Evolutionary conservation across 2,329 filamentous ascomycete genomes (phyloP), one percentile per base, ranked within the genome.

Genomic region (Arachnopeziza araneosa): DNA sequence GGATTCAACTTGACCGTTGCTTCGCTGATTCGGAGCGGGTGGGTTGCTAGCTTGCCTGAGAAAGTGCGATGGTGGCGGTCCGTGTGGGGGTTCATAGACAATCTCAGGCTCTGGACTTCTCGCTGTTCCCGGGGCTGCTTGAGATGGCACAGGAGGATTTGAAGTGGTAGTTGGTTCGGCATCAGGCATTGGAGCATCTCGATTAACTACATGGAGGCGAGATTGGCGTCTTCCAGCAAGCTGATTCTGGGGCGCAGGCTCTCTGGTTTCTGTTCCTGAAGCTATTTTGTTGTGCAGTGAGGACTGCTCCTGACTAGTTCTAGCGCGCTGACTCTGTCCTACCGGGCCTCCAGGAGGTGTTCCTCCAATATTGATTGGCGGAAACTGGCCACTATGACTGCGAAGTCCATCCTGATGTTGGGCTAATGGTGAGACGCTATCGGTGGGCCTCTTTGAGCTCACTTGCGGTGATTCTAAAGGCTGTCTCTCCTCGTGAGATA

Each of bases 401-500:
- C 44, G 52, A 49, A 53, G 54, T 23, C 36, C 48, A 26, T 59
- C 51, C 26, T 55, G 54, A 30, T 30, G 57, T 23, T 56, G 53
- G 8, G 52, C 52, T 9, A 30, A 30, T 8, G 36, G 36, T 44
- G 17, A 19, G 17, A 12, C 17, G 12, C 10, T 44, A 14, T 44
- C 17, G 36, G 10, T n/a, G 36, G 26, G 26, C 9, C 26, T 30
- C n/a, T 6, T 44, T 44, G 36, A 19, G 17, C 26, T 30, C 19
- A 59, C 26, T 8, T 56, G 52, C 7, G 63, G 58, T 14, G 63
- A 58, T 24, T 61, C 61, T 26, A 61, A 57, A 2, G 60, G 59
- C 24, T 66, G 64, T 60, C 61, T 60, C 44, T 66, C 62, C 44
- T 52, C 51, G 30, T 63, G 26, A 2, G 61, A 60, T n/a, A 60